Conservation (phyloP, 495 filamentous ascomycete genomes). For the Penicillium cosmopolitanum region DNA sequence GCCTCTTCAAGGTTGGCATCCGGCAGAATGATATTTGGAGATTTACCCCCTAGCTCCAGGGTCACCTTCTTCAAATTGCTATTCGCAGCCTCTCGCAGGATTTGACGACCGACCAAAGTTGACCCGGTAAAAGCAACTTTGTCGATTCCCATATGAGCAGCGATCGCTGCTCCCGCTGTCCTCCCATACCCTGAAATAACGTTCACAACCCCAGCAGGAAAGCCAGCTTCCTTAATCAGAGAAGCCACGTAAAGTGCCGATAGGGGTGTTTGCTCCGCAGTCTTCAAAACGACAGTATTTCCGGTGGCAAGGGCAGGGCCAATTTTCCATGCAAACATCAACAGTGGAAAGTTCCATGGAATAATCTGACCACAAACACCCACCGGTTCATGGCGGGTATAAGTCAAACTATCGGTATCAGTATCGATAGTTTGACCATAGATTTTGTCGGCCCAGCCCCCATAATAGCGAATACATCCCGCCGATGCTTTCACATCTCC, state of each 20-base stretch:
- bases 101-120: slow-evolving; percentile 75
- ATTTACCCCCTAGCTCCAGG: slow-evolving; percentile 88
- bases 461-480: slow-evolving; percentile 67
- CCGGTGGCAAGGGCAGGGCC: slow-evolving; percentile 10
- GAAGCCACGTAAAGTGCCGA: slow-evolving; percentile 1
- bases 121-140: slow-evolving; percentile 93
- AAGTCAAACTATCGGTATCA: slow-evolving; percentile 77
- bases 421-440: slow-evolving; percentile 91
- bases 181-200: slow-evolving; percentile 83
- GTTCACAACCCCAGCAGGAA: slow-evolving; percentile 89
- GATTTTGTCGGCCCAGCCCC: slow-evolving; percentile 95
- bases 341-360: slow-evolving; percentile 81
- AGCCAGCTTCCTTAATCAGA: slow-evolving; percentile 60
- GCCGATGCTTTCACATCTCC: slow-evolving; percentile 58
- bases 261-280: slow-evolving; percentile 12
- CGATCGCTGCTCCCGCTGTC: slow-evolving; percentile 80
- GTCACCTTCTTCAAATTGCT: slow-evolving; percentile 94
- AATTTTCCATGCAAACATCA: slow-evolving; percentile 14
- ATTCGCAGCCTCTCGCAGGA: slow-evolving; percentile 84
- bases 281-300: slow-evolving; percentile 19
- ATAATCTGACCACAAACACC: slow-evolving; percentile 92
- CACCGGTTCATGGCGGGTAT: slow-evolving; percentile 84
- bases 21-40: slow-evolving; percentile 85
- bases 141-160: slow-evolving; percentile 89
- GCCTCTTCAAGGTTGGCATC: slow-evolving; percentile 88